phyloP scores from a whole-genome alignment of 306 rosid species.

The Phaseolus lunatus region DNA sequence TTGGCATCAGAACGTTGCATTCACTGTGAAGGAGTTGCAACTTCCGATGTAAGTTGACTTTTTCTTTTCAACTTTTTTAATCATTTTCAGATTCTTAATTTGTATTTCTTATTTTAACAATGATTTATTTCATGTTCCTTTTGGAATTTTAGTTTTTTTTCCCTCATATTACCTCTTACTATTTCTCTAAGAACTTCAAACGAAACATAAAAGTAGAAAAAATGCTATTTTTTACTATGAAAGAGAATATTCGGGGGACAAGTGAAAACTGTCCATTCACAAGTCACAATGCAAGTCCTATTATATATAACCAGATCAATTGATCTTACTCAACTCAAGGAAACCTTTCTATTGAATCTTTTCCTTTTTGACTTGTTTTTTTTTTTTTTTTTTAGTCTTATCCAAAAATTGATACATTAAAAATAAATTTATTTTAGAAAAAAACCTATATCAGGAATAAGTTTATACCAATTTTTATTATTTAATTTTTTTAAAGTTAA shows the following conservation, averaged over 20 bases:
- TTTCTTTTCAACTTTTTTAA: background rate
- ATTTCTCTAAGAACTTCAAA: too few relatives aligned
- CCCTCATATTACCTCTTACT: background rate
- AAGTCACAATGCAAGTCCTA: background rate
- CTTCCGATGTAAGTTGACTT: background rate
- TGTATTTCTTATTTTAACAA: background rate
- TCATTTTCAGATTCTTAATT: background rate
- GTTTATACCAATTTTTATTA: background rate
- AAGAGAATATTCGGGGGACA: background rate
- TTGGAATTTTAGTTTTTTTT: background rate
- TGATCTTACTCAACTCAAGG: background rate
- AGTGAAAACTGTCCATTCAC: background rate
- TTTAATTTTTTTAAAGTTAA: background rate
- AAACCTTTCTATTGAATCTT: too few relatives aligned
- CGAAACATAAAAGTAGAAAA: too few relatives aligned
- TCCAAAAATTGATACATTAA: background rate
- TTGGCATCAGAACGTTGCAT: background rate
- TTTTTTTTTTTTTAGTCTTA: background rate
- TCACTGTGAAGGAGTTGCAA: background rate
- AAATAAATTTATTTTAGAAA: constrained; percentile 3
- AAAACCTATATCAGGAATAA: background rate
- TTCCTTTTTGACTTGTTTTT: too few relatives aligned
- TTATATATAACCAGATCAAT: background rate
- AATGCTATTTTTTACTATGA: background rate
- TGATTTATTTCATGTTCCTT: background rate